These are phyloP conservation scores for Colletotrichum cuscutae DNA, from an alignment of 2,329 filamentous ascomycete genomes.

Conservation along the genomic window DNA sequence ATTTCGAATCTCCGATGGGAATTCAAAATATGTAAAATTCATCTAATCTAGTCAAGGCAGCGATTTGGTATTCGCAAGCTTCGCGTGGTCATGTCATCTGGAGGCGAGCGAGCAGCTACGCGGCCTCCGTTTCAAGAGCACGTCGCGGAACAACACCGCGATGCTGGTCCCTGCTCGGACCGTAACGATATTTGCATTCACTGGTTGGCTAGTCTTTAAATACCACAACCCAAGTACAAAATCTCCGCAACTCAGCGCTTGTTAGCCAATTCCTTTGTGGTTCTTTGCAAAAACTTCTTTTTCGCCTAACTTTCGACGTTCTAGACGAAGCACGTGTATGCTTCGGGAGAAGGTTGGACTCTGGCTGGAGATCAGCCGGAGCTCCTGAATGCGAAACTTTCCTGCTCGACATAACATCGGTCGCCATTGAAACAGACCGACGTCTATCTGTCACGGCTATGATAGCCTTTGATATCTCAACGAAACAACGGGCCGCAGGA, in stretches of 20 bases:
- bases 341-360: not conserved
- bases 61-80: not conserved
- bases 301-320: not conserved
- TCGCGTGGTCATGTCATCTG: not conserved
- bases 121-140: constrained; percentile 23
- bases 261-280: not conserved
- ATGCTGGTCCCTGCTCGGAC: constrained; percentile 10
- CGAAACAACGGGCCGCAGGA: not conserved
- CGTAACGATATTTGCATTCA: not conserved
- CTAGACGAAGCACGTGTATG: not conserved
- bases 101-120: constrained; percentile 6
- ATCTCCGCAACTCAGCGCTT: not conserved
- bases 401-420: not conserved
- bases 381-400: not conserved
- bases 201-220: not conserved
- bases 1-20: not conserved
- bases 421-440: not conserved
- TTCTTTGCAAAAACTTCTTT: not conserved
- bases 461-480: not conserved
- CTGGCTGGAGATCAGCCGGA: not conserved
- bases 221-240: not conserved
- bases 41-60: not conserved
- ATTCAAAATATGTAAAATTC: not conserved
- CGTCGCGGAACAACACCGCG: constrained; percentile 12
- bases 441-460: not conserved